phyloP scores from a whole-genome alignment of 2,329 filamentous ascomycete genomes.

The Nemania serpens region DNA sequence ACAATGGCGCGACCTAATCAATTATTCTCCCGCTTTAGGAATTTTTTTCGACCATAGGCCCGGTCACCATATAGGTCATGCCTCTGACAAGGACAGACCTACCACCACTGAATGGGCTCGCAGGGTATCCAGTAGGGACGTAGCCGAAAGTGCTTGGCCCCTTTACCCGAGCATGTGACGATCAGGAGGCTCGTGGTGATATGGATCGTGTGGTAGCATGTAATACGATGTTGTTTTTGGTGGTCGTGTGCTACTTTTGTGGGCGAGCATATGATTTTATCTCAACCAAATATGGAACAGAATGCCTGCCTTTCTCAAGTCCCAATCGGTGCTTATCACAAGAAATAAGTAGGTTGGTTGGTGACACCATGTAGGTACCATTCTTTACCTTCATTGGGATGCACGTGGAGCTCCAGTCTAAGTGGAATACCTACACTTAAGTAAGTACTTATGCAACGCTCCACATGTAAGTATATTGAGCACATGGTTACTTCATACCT shows the following conservation, averaged over 20 bases:
- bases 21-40: neutral
- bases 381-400: neutral
- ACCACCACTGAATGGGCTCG: neutral
- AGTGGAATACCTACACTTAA: neutral
- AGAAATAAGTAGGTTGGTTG: too few relatives aligned
- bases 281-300: neutral
- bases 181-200: constrained; percentile 18
- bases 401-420: constrained; percentile 5
- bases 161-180: constrained; percentile 17
- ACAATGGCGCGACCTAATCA: neutral
- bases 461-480: too few relatives aligned
- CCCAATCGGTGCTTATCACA: too few relatives aligned
- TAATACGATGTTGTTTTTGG: neutral
- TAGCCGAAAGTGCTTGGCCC: constrained; percentile 12
- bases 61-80: neutral
- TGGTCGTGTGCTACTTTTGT: neutral
- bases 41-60: neutral
- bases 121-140: neutral
- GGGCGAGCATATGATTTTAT: neutral
- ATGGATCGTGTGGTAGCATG: constrained; percentile 10
- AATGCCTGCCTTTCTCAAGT: neutral
- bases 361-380: too few relatives aligned
- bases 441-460: too few relatives aligned
- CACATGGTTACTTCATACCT: too few relatives aligned
- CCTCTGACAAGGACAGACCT: neutral